Conservation (phyloP, 2,329 filamentous ascomycete genomes). For the Paecilomyces sp. region DNA sequence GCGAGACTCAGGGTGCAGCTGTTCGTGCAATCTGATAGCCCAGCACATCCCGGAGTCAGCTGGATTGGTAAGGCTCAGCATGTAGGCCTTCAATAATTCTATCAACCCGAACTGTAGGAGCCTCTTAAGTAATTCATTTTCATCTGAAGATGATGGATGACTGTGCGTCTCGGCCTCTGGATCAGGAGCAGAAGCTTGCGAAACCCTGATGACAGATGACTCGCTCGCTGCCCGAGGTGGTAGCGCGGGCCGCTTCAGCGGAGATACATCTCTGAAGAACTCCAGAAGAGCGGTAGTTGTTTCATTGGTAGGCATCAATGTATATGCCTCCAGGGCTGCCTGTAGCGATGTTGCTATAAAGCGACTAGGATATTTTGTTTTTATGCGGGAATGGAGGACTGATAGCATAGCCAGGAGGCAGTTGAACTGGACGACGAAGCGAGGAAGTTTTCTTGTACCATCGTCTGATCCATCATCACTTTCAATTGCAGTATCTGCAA, state of each 20-base stretch:
- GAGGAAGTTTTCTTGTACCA: slow-evolving; percentile 9
- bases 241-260: slow-evolving; percentile 51
- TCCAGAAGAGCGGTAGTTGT: slow-evolving; percentile 52
- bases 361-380: slow-evolving; percentile 57
- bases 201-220: slow-evolving; percentile 29
- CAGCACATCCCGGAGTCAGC: slow-evolving; percentile 36
- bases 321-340: slow-evolving; percentile 53
- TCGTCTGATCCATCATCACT: slow-evolving; percentile 11
- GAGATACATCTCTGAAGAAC: slow-evolving; percentile 51
- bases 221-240: slow-evolving; percentile 52
- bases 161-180: slow-evolving; percentile 47
- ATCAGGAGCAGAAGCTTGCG: slow-evolving; percentile 42
- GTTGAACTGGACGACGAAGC: slow-evolving; percentile 34
- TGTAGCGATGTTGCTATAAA: slow-evolving; percentile 59
- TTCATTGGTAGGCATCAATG: slow-evolving; percentile 48
- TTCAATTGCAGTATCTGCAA: slow-evolving; percentile 13
- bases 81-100: slow-evolving; percentile 55
- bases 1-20: slow-evolving; percentile 45
- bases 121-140: slow-evolving; percentile 45
- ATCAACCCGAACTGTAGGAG: slow-evolving; percentile 57
- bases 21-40: slow-evolving; percentile 49
- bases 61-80: slow-evolving; percentile 34
- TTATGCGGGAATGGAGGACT: slow-evolving; percentile 53
- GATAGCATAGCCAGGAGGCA: slow-evolving; percentile 45
- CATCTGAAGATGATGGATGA: slow-evolving; percentile 39